Base-by-base conservation (phyloP, 805 yeast genomes). In the Candida ficus region DNA sequence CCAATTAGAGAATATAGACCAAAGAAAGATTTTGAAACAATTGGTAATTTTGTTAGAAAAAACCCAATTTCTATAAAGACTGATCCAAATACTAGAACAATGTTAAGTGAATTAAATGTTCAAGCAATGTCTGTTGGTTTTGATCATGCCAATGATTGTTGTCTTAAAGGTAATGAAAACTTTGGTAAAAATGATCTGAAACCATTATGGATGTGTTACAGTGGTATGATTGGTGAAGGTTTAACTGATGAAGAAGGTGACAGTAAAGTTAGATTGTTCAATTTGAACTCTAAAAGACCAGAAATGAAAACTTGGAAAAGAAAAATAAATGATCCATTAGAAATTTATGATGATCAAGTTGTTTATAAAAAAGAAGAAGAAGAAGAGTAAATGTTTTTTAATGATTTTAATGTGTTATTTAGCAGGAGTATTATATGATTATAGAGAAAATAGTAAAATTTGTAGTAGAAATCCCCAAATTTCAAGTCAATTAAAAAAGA, bases 111-210 rank as follows among this genome's bases (percentile, higher is more conserved):
- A 5, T 45, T 70, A 4, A 75, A 77, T 1, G 76, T 80, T 3
- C 63, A 68, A 32, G 80, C 73, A 0, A 68, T 75, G 2, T 70
- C 80, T 41, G 83, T 79, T 21, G 88, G 88, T 0, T 83, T 78
- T 45, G 87, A 81, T 48, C 86, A 80, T 54, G 74, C 76, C 38
- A 81, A 81, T 54, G 87, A 80, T 43, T 80, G 74, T 53, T 81
- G 88, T 54, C 56, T 68, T 26, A 71, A 73, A 38, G 45, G 58
- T 1, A 54, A 54, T 25, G 50, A 37, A 7, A 17, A 33, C 3
- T 76, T 78, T 49, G 22, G 72, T 64, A 26, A 72, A 64, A 35
- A 56, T 64, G 33, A 53, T 19, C 67, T n/a, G n/a, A 86, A 54
- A 67, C 80, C 41, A 54, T 79, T 21, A n/a, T 23, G 26, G 26